Evolutionary conservation across 2,329 filamentous ascomycete species (phyloP).

Genomic region (Seiridium unicorne): DNA sequence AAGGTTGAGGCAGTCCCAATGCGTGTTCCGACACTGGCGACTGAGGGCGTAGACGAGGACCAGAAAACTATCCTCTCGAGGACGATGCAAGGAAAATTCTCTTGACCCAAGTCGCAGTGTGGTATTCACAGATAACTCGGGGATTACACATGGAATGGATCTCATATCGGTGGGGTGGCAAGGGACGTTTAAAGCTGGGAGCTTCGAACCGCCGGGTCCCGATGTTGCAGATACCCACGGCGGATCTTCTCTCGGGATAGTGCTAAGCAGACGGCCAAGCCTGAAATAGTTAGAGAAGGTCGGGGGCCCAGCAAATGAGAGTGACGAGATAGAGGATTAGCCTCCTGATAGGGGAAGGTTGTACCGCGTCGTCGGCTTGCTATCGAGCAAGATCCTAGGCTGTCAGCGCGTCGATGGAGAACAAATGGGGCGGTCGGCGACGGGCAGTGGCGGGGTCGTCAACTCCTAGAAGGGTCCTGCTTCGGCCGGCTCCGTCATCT

Average conservation of each 20-base stretch:
- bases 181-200: neutral
- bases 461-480: neutral
- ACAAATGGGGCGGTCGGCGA: neutral
- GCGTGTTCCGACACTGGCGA: no score
- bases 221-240: neutral
- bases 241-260: neutral
- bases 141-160: neutral
- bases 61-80: no score
- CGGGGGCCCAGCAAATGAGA: neutral
- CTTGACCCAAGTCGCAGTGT: neutral
- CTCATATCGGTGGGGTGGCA: conserved; percentile 7
- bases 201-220: conserved; percentile 7
- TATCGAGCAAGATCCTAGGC: neutral
- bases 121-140: neutral
- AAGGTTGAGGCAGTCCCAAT: no score
- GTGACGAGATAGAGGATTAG: neutral
- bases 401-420: neutral
- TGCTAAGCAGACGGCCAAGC: neutral
- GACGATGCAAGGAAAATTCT: neutral
- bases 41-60: no score
- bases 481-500: conserved; percentile 7
- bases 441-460: conserved; percentile 1
- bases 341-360: neutral
- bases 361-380: neutral
- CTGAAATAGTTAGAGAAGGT: neutral